A percentile compares a stretch with the other conserved stretches of the same genome.
Conservation (phyloP, 2,329 filamentous ascomycete species). For the Fusarium sp. region DNA sequence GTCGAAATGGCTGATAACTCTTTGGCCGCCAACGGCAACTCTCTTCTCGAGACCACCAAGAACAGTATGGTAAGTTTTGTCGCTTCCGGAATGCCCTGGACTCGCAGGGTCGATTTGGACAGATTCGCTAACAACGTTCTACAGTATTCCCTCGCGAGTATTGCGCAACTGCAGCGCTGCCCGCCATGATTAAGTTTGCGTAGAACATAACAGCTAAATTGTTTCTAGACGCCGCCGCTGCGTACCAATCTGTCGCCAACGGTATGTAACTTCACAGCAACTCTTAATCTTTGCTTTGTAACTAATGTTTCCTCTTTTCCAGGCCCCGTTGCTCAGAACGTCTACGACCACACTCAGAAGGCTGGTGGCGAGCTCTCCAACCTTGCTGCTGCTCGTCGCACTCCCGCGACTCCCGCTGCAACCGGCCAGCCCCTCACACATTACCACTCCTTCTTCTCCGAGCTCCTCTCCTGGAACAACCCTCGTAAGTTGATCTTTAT, state of each 20-base stretch:
- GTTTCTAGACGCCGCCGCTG: slow-evolving; percentile 62
- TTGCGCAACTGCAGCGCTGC: slow-evolving; percentile 12
- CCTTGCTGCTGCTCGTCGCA: slow-evolving; percentile 69
- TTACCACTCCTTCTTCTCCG: slow-evolving; percentile 79
- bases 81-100: slow-evolving; percentile 38
- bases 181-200: not conserved
- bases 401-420: slow-evolving; percentile 65
- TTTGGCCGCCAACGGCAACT: slow-evolving; percentile 61
- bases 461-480: slow-evolving; percentile 77
- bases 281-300: slow-evolving; percentile 12
- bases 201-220: slow-evolving; percentile 50
- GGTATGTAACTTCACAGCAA: slow-evolving; percentile 54
- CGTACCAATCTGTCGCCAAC: slow-evolving; percentile 62
- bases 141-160: slow-evolving; percentile 29
- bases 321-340: slow-evolving; percentile 72
- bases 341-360: slow-evolving; percentile 69
- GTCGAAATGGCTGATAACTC: slow-evolving; percentile 49
- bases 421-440: slow-evolving; percentile 75
- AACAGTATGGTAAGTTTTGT: slow-evolving; percentile 64
- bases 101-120: slow-evolving; percentile 31
- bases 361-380: slow-evolving; percentile 69
- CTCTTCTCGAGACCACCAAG: slow-evolving; percentile 62
- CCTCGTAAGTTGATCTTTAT: slow-evolving; percentile 64
- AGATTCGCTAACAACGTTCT: slow-evolving; percentile 40
- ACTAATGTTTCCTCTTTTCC: slow-evolving; percentile 26